phyloP scores from a whole-genome alignment of 1,139 yeast genomes.

The Candida dubliniensis region DNA sequence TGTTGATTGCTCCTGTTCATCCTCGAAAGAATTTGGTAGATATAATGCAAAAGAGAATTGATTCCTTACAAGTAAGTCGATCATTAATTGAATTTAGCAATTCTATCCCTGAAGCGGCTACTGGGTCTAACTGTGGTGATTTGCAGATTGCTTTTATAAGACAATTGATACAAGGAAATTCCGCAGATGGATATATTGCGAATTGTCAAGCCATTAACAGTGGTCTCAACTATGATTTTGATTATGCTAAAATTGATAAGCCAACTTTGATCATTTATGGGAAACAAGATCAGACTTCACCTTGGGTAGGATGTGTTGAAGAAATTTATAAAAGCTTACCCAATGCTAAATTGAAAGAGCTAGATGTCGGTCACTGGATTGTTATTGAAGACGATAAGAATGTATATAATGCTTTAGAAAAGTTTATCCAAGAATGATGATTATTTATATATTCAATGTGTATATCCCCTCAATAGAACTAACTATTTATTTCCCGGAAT shows the following conservation, averaged over 20 bases:
- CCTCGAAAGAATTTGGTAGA: conserved; percentile 18
- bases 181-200: conserved; percentile 23
- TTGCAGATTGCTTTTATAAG: conserved; percentile 22
- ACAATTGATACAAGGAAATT: conserved; percentile 20
- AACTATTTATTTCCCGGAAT: not conserved
- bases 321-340: conserved; percentile 17
- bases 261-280: conserved; percentile 23
- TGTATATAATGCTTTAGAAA: conserved; percentile 12
- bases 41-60: conserved; percentile 19
- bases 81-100: conserved; percentile 19
- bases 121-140: conserved; percentile 18
- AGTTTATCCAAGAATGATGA: conserved; percentile 4
- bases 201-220: conserved; percentile 27
- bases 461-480: not conserved
- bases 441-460: not conserved
- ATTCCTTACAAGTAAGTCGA: conserved; percentile 12
- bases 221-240: conserved; percentile 9
- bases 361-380: conserved; percentile 29
- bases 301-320: conserved; percentile 23
- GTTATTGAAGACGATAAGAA: conserved; percentile 21
- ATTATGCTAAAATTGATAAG: conserved; percentile 16
- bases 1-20: conserved; percentile 27
- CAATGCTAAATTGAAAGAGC: conserved; percentile 10
- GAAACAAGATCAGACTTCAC: conserved; percentile 23
- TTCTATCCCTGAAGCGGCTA: conserved; percentile 21